Conservation (phyloP, 2,329 filamentous ascomycete genomes). For the Didymella lethalis region DNA sequence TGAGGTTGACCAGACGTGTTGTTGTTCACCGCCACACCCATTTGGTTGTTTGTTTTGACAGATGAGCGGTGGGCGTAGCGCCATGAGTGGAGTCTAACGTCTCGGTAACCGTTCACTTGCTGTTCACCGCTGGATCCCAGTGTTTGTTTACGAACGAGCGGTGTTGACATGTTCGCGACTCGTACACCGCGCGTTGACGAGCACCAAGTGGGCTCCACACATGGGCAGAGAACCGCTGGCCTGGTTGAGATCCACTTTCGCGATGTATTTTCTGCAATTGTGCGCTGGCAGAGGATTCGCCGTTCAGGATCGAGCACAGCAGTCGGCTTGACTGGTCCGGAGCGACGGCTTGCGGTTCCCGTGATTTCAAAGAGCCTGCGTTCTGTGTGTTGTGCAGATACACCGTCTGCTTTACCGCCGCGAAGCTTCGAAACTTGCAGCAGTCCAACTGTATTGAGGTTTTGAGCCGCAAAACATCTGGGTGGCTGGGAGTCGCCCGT, state of each 20-base stretch:
- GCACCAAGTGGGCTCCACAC: conserved; percentile 16
- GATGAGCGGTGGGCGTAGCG: conserved; percentile 24
- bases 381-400: conserved; percentile 20
- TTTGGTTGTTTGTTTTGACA: conserved; percentile 20
- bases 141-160: conserved; percentile 25
- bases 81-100: conserved; percentile 15
- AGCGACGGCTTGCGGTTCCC: conserved; percentile 8
- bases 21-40: conserved; percentile 18
- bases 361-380: conserved; percentile 17
- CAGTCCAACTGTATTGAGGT: conserved; percentile 19
- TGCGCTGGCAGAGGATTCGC: conserved; percentile 23
- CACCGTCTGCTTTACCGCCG: conserved; percentile 24
- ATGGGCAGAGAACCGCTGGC: conserved; percentile 20
- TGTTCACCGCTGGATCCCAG: conserved; percentile 23
- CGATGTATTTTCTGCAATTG: conserved; percentile 21
- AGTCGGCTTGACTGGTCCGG: conserved; percentile 14
- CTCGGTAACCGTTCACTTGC: conserved; percentile 21
- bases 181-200: conserved; percentile 12
- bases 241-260: conserved; percentile 16
- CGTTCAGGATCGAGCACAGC: conserved; percentile 15
- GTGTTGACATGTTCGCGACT: conserved; percentile 23
- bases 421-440: conserved; percentile 14
- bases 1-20: conserved; percentile 12
- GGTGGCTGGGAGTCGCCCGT: conserved; percentile 9
- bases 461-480: conserved; percentile 9